Percentiles rank a stretch among this genome's conserved stretches.
These are phyloP conservation scores for Berkeleyomyces basicola DNA, from an alignment of 2,329 filamentous ascomycete species.

Conservation along the genomic window DNA sequence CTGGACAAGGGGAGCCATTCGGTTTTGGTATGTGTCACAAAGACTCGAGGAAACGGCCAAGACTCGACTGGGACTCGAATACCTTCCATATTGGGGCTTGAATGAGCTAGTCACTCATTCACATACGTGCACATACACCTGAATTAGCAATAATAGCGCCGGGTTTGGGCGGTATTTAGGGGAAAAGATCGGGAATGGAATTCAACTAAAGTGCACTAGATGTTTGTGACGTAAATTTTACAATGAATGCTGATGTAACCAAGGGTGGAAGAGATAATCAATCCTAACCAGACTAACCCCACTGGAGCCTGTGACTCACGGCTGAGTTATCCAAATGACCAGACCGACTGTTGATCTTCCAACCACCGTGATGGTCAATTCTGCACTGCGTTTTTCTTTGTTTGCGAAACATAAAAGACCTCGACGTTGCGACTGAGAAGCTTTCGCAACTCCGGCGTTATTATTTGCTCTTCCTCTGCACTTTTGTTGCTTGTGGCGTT, in stretches of 20 bases:
- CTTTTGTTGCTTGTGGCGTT: slow-evolving; percentile 15
- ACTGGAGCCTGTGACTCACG: background rate
- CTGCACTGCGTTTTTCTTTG: slow-evolving; percentile 9
- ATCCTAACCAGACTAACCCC: background rate
- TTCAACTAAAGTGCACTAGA: background rate
- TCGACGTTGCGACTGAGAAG: slow-evolving; percentile 34
- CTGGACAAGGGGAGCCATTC: background rate
- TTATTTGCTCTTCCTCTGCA: slow-evolving; percentile 29
- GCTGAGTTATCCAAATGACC: slow-evolving; percentile 5
- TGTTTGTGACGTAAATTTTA: slow-evolving; percentile 6
- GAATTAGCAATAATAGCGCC: background rate
- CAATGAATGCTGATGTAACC: background rate
- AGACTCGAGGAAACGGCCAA: background rate
- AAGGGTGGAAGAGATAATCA: background rate
- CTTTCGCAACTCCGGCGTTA: slow-evolving; percentile 39
- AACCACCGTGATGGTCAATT: slow-evolving; percentile 10
- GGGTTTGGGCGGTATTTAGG: background rate
- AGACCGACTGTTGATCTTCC: slow-evolving; percentile 7
- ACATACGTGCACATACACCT: background rate
- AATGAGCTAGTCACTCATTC: background rate
- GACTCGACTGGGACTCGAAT: background rate
- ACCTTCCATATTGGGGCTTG: background rate
- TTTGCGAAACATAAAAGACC: slow-evolving; percentile 21
- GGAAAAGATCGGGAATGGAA: background rate
- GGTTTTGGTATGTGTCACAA: slow-evolving; percentile 5